These are phyloP conservation scores for Aureobasidium vineae DNA, from an alignment of 2,329 filamentous ascomycete species.

Conservation along the genomic window DNA sequence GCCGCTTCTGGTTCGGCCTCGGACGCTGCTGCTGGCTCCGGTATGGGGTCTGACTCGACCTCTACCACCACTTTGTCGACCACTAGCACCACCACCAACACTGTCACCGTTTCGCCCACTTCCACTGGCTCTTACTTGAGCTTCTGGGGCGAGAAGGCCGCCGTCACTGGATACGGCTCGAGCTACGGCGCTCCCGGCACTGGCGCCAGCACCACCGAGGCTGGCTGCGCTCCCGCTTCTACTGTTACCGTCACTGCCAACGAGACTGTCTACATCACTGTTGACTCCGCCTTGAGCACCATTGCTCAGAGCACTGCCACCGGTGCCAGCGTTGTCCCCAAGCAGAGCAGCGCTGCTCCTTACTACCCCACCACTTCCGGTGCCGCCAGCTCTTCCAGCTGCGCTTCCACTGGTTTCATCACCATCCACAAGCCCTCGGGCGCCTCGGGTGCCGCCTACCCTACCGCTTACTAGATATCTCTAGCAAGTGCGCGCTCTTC, in stretches of 20 bases:
- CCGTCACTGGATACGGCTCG: conserved; percentile 28
- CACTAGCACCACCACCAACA: conserved; percentile 37
- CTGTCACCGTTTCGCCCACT: conserved; percentile 26
- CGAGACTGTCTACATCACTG: conserved; percentile 33
- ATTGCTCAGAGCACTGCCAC: conserved; percentile 22
- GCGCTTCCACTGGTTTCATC: conserved; percentile 35
- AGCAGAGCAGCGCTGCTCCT: conserved; percentile 28
- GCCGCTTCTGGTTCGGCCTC: conserved; percentile 11
- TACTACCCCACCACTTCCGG: conserved; percentile 34
- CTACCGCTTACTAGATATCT: conserved; percentile 8
- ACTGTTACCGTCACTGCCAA: conserved; percentile 40
- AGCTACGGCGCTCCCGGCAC: conserved; percentile 26
- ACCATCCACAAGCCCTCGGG: conserved; percentile 33
- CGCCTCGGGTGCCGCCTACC: conserved; percentile 24
- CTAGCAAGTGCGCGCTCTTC: conserved; percentile 6
- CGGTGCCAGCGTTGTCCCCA: conserved; percentile 24
- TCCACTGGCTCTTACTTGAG: conserved; percentile 22
- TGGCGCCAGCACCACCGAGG: conserved; percentile 29
- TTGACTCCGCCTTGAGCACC: conserved; percentile 18
- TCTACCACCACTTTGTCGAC: conserved; percentile 38
- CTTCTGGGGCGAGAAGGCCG: conserved; percentile 25
- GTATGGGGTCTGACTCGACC: neutral
- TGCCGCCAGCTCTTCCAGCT: conserved; percentile 26
- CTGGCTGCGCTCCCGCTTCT: conserved; percentile 32
- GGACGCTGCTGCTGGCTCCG: neutral